phyloP scores from a whole-genome alignment of 176 grass and related monocot genomes.

The Avena atlantica region DNA sequence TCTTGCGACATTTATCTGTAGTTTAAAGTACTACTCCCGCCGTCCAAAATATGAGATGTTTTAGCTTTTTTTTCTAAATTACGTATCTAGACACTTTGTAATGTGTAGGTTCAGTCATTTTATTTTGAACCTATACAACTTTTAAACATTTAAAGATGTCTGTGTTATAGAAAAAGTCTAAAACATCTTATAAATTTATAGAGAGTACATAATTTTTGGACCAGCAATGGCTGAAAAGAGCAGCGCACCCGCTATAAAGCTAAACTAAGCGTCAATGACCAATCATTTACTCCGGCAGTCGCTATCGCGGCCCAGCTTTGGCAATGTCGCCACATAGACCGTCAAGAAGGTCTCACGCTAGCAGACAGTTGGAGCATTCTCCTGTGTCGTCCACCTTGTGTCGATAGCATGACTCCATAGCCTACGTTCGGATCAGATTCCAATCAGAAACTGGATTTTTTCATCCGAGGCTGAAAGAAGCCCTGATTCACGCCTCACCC shows the following conservation, averaged over 20 bases:
- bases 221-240: not conserved
- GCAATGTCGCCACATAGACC: not conserved
- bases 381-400: not conserved
- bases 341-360: not conserved
- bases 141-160: no score
- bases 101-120: no score
- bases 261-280: not conserved
- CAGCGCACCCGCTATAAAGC: not conserved
- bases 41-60: no score
- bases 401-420: constrained; percentile 36
- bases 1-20: not conserved
- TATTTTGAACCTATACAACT: no score
- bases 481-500: not conserved
- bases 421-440: constrained; percentile 4
- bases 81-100: no score
- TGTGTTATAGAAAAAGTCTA: no score
- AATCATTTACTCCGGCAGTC: not conserved
- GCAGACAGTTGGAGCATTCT: not conserved
- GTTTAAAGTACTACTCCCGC: not conserved
- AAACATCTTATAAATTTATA: no score
- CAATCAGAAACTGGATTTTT: not conserved
- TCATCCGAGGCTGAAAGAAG: not conserved
- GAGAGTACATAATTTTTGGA: not conserved
- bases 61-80: no score
- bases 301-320: not conserved